phyloP scores from a whole-genome alignment of 306 rosid genomes.

The Prunus campanulata region DNA sequence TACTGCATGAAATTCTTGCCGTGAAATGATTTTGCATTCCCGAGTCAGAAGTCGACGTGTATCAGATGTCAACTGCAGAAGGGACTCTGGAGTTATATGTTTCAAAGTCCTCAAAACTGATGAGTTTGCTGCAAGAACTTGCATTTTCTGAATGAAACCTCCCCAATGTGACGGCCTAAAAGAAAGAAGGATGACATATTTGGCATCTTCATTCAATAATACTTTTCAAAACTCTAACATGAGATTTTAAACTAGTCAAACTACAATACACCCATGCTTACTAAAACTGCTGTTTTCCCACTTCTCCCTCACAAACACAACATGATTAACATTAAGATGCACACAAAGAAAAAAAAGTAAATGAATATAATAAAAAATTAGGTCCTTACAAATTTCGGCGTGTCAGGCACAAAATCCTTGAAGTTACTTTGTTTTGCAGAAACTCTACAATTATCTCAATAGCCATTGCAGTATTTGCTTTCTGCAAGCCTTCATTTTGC shows the following conservation, averaged over 20 bases:
- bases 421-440: slow-evolving; percentile 61
- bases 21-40: slow-evolving; percentile 47
- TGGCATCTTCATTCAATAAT: neutral
- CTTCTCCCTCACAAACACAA: slow-evolving; percentile 17
- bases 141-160: slow-evolving; percentile 55
- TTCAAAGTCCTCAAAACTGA: slow-evolving; percentile 56
- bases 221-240: neutral
- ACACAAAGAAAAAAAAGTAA: slow-evolving; percentile 15
- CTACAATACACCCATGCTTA: neutral
- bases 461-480: slow-evolving; percentile 65
- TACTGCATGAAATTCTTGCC: slow-evolving; percentile 46
- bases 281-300: slow-evolving; percentile 11
- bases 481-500: slow-evolving; percentile 43
- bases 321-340: slow-evolving; percentile 6
- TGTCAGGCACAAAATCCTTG: slow-evolving; percentile 68
- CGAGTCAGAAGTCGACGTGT: slow-evolving; percentile 35
- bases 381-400: slow-evolving; percentile 69
- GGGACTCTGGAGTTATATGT: slow-evolving; percentile 53
- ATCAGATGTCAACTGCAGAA: slow-evolving; percentile 57
- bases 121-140: slow-evolving; percentile 63
- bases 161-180: slow-evolving; percentile 82
- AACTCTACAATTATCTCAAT: slow-evolving; percentile 66
- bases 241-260: slow-evolving; percentile 1
- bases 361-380: slow-evolving; percentile 15
- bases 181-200: neutral